Conservation (phyloP, 805 yeast genomes). For the Starmerella riodocensis region DNA sequence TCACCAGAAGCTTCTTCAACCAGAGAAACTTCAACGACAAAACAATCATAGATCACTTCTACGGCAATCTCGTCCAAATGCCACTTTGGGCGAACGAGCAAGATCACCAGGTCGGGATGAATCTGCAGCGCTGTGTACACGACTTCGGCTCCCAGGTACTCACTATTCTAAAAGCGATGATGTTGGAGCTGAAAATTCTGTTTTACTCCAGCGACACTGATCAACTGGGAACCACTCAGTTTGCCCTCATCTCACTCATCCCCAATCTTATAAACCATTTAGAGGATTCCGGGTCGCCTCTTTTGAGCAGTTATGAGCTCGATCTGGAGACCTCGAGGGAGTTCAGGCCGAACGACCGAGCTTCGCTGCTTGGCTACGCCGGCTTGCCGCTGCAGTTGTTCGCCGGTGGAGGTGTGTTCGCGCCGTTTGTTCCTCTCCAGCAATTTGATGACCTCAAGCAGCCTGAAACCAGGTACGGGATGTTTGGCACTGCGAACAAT, state of each 20-base stretch:
- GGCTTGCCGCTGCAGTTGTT: slow-evolving; percentile 83
- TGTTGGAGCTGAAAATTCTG: slow-evolving; percentile 61
- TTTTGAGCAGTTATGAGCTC: slow-evolving; percentile 41
- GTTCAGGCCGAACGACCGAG: slow-evolving; percentile 63
- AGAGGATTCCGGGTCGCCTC: slow-evolving; percentile 69
- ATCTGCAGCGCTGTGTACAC: slow-evolving; percentile 49
- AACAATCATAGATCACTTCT: slow-evolving; percentile 52
- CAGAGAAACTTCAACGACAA: slow-evolving; percentile 68
- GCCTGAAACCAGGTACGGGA: slow-evolving; percentile 45
- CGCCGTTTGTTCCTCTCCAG: slow-evolving; percentile 89
- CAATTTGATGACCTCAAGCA: slow-evolving; percentile 63
- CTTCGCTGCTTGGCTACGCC: slow-evolving; percentile 60
- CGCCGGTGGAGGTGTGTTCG: slow-evolving; percentile 75
- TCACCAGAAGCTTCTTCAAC: slow-evolving; percentile 71
- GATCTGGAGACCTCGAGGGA: slow-evolving; percentile 47
- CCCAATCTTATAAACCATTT: slow-evolving; percentile 66
- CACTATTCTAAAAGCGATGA: slow-evolving; percentile 57
- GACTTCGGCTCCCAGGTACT: slow-evolving; percentile 48
- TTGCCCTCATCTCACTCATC: slow-evolving; percentile 66
- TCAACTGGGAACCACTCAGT: slow-evolving; percentile 66
- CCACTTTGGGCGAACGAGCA: slow-evolving; percentile 33
- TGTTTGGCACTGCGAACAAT: slow-evolving; percentile 82
- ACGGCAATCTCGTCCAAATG: slow-evolving; percentile 39
- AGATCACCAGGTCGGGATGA: slow-evolving; percentile 61
- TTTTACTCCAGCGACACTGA: slow-evolving; percentile 74